Conservation (phyloP, 495 filamentous ascomycete species). For the Lophiotrema nucula region DNA sequence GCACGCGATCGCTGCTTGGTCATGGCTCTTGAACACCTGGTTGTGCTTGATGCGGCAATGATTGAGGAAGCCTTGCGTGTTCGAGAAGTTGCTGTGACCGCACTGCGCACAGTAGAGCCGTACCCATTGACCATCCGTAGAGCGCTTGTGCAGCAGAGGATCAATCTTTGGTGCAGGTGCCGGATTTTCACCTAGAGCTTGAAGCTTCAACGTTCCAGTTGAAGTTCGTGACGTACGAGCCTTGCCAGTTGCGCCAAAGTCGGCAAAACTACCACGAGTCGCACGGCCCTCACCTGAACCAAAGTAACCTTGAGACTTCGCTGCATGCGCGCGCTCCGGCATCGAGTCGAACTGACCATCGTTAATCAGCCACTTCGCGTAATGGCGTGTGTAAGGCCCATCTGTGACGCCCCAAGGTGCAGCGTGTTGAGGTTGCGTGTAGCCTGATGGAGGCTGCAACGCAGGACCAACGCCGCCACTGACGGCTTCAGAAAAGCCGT, state of each 20-base stretch:
- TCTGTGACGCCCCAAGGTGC: constrained; percentile 85
- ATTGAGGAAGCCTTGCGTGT: constrained; percentile 96
- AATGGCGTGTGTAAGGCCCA: constrained; percentile 90
- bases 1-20: constrained; percentile 86
- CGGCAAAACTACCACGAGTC: constrained; percentile 69
- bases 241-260: constrained; percentile 56
- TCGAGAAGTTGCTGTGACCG: constrained; percentile 83
- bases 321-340: constrained; percentile 12
- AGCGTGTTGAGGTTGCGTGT: constrained; percentile 63
- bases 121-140: constrained; percentile 59
- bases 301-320: constrained; percentile 29
- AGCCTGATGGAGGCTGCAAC: constrained; percentile 56
- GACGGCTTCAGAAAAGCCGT: constrained; percentile 62
- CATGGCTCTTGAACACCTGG: constrained; percentile 87
- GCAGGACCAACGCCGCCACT: constrained; percentile 69
- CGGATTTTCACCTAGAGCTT: constrained; percentile 53
- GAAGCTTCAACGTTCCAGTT: constrained; percentile 52
- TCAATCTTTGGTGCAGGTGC: constrained; percentile 47
- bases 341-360: constrained; percentile 76
- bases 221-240: constrained; percentile 47
- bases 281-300: constrained; percentile 58
- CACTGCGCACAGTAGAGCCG: constrained; percentile 91
- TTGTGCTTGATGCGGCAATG: constrained; percentile 95
- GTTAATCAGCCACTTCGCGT: constrained; percentile 87
- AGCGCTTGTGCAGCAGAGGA: constrained; percentile 60